phyloP scores from a whole-genome alignment of 441 rosid genomes.

The Mallotus repandus region DNA sequence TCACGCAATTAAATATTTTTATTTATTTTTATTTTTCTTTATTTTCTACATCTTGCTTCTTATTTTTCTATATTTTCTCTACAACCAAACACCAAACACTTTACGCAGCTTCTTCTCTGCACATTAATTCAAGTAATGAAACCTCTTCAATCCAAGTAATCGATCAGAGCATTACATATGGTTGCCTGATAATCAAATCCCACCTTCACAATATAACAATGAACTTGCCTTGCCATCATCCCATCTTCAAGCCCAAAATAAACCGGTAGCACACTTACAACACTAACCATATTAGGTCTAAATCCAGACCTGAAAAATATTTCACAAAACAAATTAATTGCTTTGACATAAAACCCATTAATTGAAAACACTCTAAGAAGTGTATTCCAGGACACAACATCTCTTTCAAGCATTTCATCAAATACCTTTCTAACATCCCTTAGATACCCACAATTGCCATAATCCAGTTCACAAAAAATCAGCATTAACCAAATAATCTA shows the following conservation, averaged over 20 bases:
- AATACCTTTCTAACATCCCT: slow-evolving; percentile 63
- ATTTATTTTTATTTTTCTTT: too few relatives aligned
- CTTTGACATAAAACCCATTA: slow-evolving; percentile 43
- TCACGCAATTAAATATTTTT: too few relatives aligned
- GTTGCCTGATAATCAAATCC: slow-evolving; percentile 53
- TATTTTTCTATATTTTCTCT: slow-evolving; percentile 7
- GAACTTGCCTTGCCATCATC: slow-evolving; percentile 52
- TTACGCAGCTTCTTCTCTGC: too few relatives aligned
- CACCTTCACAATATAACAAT: slow-evolving; percentile 39
- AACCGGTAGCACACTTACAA: slow-evolving; percentile 71
- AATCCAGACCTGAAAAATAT: slow-evolving; percentile 59
- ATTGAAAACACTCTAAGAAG: slow-evolving; percentile 65
- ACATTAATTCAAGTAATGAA: too few relatives aligned
- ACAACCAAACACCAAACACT: too few relatives aligned
- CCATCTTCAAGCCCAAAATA: slow-evolving; percentile 57
- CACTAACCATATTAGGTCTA: slow-evolving; percentile 61
- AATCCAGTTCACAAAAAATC: neutral
- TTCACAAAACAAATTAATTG: slow-evolving; percentile 43
- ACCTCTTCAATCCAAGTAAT: too few relatives aligned
- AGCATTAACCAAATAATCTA: too few relatives aligned
- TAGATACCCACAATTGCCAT: slow-evolving; percentile 56
- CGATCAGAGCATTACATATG: slow-evolving; percentile 68
- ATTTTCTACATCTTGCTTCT: too few relatives aligned
- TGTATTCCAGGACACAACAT: slow-evolving; percentile 86
- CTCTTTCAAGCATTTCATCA: slow-evolving; percentile 74